Evolutionary conservation across 2,329 filamentous ascomycete genomes (phyloP), one percentile per base, ranked within the genome.

Genomic region (Sclerotinia subarctica): DNA sequence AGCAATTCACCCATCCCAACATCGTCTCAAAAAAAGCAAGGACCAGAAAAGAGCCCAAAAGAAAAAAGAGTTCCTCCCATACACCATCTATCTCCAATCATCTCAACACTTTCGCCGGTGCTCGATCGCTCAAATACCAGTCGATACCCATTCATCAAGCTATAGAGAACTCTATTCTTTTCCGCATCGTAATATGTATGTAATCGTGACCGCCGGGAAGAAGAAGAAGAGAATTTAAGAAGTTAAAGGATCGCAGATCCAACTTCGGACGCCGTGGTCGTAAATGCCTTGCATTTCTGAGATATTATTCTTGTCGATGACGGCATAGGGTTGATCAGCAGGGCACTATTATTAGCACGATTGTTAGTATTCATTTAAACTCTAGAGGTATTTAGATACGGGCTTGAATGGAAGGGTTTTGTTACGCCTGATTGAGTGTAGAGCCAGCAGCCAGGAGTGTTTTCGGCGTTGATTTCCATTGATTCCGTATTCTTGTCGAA

Each of bases 351-450:
- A 38, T 32, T 19, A 8, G n/a, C 4, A 38, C 8, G 1, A 38
- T 24, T 17, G 24, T 66, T 5, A 66, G 51, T 38, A 24, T 15
- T 24, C 26, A 7, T 21, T 26, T 13, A 8, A 10, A n/a, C 29
- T 19, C 13, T 6, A 21, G 8, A 42, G 21, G 5, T 24, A 15
- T 5, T 11, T 1, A 5, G 13, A 29, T 15, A 8, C 2, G 4
- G 13, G 0, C 35, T 35, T 21, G 2, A 58, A 5, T 10, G n/a
- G 1, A 32, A 15, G 3, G 38, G 11, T 2, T 10, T 13, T 26
- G 46, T 62, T 62, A 67, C 64, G 8, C 60, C 10, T 8, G 13
- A 8, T 8, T 38, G n/a, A 1, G 66, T 68, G 38, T 68, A 68
- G 21, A 68, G 10, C 66, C 58, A 68, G 32, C 66, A 68, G 26